Conservation (phyloP, 768 basidiomycete genomes). For the Hydnomerulius pinastri region DNA sequence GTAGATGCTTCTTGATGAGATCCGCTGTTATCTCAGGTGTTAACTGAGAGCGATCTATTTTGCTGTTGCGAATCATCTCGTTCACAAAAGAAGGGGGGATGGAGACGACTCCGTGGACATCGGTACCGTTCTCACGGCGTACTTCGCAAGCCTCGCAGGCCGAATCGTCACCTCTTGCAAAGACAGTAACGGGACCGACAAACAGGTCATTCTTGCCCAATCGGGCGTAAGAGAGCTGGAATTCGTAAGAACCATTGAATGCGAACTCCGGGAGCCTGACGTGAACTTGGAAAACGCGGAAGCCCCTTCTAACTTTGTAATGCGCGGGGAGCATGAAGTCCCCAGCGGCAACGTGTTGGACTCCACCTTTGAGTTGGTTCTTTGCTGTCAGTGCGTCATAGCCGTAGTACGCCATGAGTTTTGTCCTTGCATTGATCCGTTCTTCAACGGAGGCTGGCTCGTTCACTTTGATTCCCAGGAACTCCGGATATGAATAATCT, state of each 20-base stretch:
- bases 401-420: slow-evolving; percentile 23
- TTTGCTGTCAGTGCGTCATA: slow-evolving; percentile 20
- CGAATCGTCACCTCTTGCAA: slow-evolving; percentile 21
- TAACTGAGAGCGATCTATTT: neutral
- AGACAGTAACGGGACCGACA: slow-evolving; percentile 25
- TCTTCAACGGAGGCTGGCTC: slow-evolving; percentile 9
- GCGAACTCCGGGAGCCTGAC: slow-evolving; percentile 27
- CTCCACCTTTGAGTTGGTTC: neutral
- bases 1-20: slow-evolving; percentile 15
- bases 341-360: neutral
- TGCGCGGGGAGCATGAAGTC: slow-evolving; percentile 12
- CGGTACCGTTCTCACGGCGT: slow-evolving; percentile 14
- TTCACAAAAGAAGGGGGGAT: slow-evolving; percentile 23
- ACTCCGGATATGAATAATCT: slow-evolving; percentile 32
- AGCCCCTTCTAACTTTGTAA: slow-evolving; percentile 18
- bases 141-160: slow-evolving; percentile 27
- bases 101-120: slow-evolving; percentile 27
- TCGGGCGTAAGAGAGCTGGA: slow-evolving; percentile 23
- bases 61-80: slow-evolving; percentile 17
- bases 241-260: slow-evolving; percentile 23
- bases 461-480: slow-evolving; percentile 29
- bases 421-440: slow-evolving; percentile 21
- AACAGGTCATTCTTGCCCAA: slow-evolving; percentile 10
- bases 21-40: slow-evolving; percentile 12
- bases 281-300: slow-evolving; percentile 28